These are phyloP conservation scores for Geoglossum glabrum DNA, from an alignment of 495 filamentous ascomycete genomes.

Conservation along the genomic window DNA sequence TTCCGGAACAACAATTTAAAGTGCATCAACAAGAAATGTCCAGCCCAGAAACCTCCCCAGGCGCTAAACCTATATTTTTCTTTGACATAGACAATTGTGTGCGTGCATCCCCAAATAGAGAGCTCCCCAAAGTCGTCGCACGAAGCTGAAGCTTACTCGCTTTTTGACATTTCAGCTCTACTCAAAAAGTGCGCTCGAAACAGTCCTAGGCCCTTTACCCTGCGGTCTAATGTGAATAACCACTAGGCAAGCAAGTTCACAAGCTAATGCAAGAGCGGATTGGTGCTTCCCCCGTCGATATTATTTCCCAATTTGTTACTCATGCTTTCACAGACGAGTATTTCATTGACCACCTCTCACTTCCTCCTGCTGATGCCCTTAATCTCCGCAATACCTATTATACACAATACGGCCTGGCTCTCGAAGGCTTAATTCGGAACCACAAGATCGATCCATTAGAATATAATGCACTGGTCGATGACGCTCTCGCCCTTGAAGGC, in stretches of 20 bases:
- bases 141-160: background rate
- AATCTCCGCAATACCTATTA: constrained; percentile 82
- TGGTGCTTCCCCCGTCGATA: background rate
- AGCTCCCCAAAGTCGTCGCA: background rate
- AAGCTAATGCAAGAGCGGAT: constrained; percentile 4
- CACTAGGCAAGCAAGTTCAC: constrained; percentile 6
- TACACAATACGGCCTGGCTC: constrained; percentile 85
- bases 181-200: constrained; percentile 23
- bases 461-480: constrained; percentile 88
- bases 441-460: constrained; percentile 91
- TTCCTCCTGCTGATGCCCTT: constrained; percentile 52
- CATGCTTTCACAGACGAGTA: constrained; percentile 38
- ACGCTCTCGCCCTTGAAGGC: constrained; percentile 72
- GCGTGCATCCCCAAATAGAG: constrained; percentile 16
- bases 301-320: background rate
- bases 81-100: constrained; percentile 98
- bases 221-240: background rate
- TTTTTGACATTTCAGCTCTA: constrained; percentile 26
- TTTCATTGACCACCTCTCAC: constrained; percentile 57
- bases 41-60: background rate
- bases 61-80: constrained; percentile 43
- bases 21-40: too few species aligned
- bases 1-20: too few species aligned
- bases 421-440: constrained; percentile 80
- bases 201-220: background rate